These are phyloP conservation scores for Cinnamomum micranthum DNA, from an alignment of 164 flowering plant genomes.

Conservation along the genomic window DNA sequence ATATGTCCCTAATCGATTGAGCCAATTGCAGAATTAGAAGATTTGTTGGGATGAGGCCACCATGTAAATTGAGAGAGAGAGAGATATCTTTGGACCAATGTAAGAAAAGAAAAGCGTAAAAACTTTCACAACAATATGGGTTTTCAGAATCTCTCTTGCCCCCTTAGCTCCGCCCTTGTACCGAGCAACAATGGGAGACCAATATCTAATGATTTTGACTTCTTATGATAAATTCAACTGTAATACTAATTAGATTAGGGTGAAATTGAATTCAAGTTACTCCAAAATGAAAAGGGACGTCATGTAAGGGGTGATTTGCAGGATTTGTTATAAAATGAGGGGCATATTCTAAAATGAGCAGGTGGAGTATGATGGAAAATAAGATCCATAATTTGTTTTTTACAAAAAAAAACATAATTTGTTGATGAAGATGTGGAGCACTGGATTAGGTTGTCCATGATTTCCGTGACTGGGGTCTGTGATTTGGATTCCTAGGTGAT, in stretches of 20 bases:
- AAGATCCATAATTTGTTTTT: background rate
- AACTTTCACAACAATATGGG: too few relatives aligned
- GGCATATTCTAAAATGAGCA: background rate
- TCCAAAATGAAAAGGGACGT: background rate
- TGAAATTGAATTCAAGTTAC: background rate
- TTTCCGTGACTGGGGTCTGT: background rate
- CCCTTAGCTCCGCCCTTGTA: too few relatives aligned
- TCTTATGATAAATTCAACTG: background rate
- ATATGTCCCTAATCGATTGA: too few relatives aligned
- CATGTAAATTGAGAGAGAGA: too few relatives aligned
- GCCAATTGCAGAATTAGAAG: too few relatives aligned
- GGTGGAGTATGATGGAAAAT: background rate
- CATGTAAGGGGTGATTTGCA: background rate
- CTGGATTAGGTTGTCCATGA: slow-evolving; percentile 1
- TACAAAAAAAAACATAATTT: too few relatives aligned
- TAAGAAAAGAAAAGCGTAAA: too few relatives aligned
- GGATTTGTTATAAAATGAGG: background rate
- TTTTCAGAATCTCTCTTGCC: too few relatives aligned
- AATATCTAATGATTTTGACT: background rate
- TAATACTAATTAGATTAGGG: background rate
- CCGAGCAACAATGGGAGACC: too few relatives aligned
- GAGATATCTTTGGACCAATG: too few relatives aligned
- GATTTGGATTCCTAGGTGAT: background rate
- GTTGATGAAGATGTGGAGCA: background rate
- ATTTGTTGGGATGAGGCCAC: too few relatives aligned